Evolutionary conservation across 2,329 filamentous ascomycete genomes (phyloP).

Genomic region (Paramyrothecium sp.): DNA sequence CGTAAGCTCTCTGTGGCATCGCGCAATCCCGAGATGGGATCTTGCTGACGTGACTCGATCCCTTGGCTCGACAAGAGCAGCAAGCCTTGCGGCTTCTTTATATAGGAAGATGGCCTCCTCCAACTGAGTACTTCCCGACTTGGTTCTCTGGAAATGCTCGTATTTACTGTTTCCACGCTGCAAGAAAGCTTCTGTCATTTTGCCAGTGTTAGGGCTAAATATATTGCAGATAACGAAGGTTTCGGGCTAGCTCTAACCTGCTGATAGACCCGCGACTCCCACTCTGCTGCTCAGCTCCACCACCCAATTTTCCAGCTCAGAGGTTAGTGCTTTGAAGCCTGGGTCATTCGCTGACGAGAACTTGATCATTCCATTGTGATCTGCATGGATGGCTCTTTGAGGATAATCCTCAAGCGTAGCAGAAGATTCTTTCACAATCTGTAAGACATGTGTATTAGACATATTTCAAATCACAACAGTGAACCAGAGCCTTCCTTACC

Average conservation of each 20-base stretch:
- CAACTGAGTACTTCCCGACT: neutral
- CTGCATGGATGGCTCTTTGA: neutral
- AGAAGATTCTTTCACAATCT: neutral
- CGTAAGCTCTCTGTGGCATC: neutral
- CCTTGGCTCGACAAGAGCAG: neutral
- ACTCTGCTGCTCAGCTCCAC: neutral
- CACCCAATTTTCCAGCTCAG: neutral
- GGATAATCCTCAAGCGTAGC: neutral
- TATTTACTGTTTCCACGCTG: neutral
- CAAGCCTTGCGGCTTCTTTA: neutral
- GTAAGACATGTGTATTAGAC: neutral
- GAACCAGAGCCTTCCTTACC: neutral
- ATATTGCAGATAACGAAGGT: neutral
- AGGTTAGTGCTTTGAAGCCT: neutral
- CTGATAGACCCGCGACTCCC: neutral
- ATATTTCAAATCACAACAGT: neutral
- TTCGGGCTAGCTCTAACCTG: neutral
- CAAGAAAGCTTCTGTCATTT: neutral
- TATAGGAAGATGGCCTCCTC: neutral
- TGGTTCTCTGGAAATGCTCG: neutral
- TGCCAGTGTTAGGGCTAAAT: neutral
- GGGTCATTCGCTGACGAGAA: neutral
- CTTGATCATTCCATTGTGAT: neutral
- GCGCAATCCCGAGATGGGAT: neutral
- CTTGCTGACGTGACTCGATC: neutral